These are phyloP conservation scores for Bremia lactucae DNA, from an alignment of 352 stramenopile genomes.

Conservation along the genomic window DNA sequence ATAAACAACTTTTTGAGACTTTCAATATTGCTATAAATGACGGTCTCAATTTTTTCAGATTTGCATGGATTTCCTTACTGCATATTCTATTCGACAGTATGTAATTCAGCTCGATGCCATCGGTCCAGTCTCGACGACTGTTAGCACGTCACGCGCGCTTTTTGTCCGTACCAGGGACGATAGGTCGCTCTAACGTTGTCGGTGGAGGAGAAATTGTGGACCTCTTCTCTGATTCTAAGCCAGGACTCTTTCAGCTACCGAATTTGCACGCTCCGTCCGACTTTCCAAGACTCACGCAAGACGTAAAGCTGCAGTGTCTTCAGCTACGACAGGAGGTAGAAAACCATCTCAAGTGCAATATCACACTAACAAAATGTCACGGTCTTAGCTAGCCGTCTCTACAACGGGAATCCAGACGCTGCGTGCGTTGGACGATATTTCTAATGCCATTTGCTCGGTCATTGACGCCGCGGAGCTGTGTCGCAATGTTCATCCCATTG, in stretches of 20 bases:
- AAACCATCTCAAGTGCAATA: background rate
- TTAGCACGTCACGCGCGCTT: slow-evolving; percentile 11
- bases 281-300: slow-evolving; percentile 43
- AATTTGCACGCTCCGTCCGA: slow-evolving; percentile 45
- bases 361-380: slow-evolving; percentile 2
- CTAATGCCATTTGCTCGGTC: slow-evolving; percentile 90
- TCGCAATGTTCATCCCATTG: slow-evolving; percentile 86
- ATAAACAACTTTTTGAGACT: too few species aligned
- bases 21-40: slow-evolving; percentile 9
- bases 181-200: slow-evolving; percentile 6
- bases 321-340: slow-evolving; percentile 46
- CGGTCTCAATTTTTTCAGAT: slow-evolving; percentile 4
- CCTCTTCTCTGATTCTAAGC: slow-evolving; percentile 9
- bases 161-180: slow-evolving; percentile 15
- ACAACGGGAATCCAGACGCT: slow-evolving; percentile 58
- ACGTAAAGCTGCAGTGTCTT: slow-evolving; percentile 47
- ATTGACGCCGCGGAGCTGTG: slow-evolving; percentile 94
- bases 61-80: background rate
- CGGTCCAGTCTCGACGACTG: slow-evolving; percentile 2
- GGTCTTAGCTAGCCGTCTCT: slow-evolving; percentile 33
- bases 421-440: slow-evolving; percentile 88
- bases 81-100: slow-evolving; percentile 7
- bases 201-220: slow-evolving; percentile 7
- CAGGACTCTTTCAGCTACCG: slow-evolving; percentile 63
- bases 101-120: too few species aligned